These are phyloP conservation scores for Verticillium albo-atrum DNA, from an alignment of 2,329 filamentous ascomycete genomes.

Conservation along the genomic window DNA sequence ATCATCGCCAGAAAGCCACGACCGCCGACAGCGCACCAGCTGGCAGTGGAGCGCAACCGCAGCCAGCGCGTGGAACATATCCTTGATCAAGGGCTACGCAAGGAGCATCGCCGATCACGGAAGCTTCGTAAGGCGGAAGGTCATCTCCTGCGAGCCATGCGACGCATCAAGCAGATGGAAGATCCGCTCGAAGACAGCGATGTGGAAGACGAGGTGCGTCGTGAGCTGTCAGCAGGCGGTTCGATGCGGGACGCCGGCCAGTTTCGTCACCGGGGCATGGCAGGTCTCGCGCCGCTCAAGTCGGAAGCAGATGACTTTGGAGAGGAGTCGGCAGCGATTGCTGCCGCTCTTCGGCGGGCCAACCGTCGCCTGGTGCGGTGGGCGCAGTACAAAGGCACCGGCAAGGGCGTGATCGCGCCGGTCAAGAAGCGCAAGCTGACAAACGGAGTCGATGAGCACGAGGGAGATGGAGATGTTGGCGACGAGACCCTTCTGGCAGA, in stretches of 20 bases:
- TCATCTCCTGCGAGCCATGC: conserved; percentile 61
- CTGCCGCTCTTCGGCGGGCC: conserved; percentile 60
- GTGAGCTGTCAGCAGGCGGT: conserved; percentile 22
- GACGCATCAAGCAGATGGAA: conserved; percentile 52
- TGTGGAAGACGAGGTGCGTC: conserved; percentile 42
- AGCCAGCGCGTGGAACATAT: conserved; percentile 79
- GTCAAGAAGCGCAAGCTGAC: conserved; percentile 33
- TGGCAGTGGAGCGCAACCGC: conserved; percentile 74
- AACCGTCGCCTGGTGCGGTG: conserved; percentile 66
- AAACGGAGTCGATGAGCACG: conserved; percentile 10
- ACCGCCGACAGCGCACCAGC: conserved; percentile 75
- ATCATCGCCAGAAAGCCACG: conserved; percentile 61
- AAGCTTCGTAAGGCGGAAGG: conserved; percentile 61
- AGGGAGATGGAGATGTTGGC: conserved; percentile 5
- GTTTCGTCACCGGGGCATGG: conserved; percentile 55
- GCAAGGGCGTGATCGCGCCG: conserved; percentile 41
- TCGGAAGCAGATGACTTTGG: conserved; percentile 69
- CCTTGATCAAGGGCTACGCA: conserved; percentile 68
- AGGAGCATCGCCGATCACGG: conserved; percentile 59
- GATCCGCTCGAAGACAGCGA: conserved; percentile 61
- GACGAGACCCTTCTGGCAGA: conserved; percentile 13
- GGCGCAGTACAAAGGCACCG: conserved; percentile 45
- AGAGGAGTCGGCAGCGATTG: conserved; percentile 65
- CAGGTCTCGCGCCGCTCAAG: conserved; percentile 59
- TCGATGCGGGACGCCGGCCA: conserved; percentile 21